phyloP scores from a whole-genome alignment of 495 filamentous ascomycete genomes.

The Penicillium goetzii region DNA sequence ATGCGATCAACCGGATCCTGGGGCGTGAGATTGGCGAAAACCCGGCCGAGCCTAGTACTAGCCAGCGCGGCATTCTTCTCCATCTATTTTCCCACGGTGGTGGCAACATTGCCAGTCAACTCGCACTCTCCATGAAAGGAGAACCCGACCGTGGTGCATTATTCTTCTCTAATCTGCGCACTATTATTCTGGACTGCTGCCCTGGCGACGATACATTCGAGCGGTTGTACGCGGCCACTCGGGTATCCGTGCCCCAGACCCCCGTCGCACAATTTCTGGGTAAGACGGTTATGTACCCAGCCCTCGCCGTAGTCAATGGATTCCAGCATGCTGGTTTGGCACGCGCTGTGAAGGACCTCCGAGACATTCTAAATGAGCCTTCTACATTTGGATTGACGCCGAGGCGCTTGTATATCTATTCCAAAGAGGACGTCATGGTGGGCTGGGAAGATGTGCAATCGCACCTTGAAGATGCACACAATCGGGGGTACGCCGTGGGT shows the following conservation, averaged over 20 bases:
- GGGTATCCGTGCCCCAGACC: conserved; percentile 21
- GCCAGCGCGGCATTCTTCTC: conserved; percentile 27
- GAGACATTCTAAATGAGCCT: conserved; percentile 30
- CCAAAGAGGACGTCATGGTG: conserved; percentile 40
- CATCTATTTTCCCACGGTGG: conserved; percentile 41
- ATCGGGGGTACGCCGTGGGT: conserved; percentile 33
- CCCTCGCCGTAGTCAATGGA: conserved; percentile 22
- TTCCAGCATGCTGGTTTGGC: conserved; percentile 28
- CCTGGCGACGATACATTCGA: conserved; percentile 35
- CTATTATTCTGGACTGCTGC: conserved; percentile 37
- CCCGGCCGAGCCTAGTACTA: not conserved
- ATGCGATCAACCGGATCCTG: conserved; percentile 26
- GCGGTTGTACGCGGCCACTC: conserved; percentile 31
- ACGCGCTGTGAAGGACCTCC: conserved; percentile 31
- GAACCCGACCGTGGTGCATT: conserved; percentile 14
- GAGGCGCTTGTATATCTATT: conserved; percentile 41
- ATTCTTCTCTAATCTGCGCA: conserved; percentile 21
- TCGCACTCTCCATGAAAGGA: conserved; percentile 31
- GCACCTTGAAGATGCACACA: conserved; percentile 35
- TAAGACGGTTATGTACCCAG: conserved; percentile 29
- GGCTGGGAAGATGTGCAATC: conserved; percentile 40
- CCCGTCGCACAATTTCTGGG: conserved; percentile 20
- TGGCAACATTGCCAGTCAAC: conserved; percentile 29
- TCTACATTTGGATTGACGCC: conserved; percentile 25
- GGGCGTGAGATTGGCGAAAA: conserved; percentile 3